Evolutionary conservation across 2,329 filamentous ascomycete species (phyloP).

Genomic region (Pseudogymnoascus sp.): DNA sequence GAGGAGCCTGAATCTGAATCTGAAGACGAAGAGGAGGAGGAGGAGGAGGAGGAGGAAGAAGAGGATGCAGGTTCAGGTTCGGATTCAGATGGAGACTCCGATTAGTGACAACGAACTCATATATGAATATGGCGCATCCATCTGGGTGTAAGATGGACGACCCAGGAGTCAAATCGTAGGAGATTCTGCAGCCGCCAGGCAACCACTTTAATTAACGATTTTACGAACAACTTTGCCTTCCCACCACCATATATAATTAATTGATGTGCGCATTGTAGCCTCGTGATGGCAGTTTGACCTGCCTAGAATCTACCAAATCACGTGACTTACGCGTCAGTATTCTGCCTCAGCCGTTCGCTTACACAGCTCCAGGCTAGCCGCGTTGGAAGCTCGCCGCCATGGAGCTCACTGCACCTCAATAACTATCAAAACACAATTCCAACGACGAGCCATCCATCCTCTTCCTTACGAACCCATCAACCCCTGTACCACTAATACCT

Average conservation of each 20-base stretch:
- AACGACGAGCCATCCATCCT: background rate
- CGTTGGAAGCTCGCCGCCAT: conserved; percentile 3
- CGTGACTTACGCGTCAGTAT: conserved; percentile 5
- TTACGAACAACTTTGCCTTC: background rate
- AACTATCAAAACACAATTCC: background rate
- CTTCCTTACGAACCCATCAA: conserved; percentile 2
- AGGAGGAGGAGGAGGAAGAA: background rate
- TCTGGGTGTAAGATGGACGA: background rate
- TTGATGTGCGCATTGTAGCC: background rate
- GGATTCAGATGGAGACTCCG: background rate
- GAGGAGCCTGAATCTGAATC: background rate
- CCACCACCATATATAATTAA: background rate
- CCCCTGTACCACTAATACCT: background rate
- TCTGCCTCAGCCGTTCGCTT: conserved; percentile 2
- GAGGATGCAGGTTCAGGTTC: background rate
- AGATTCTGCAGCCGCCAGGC: background rate
- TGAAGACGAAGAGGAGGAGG: background rate
- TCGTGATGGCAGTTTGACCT: background rate
- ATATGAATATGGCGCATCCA: background rate
- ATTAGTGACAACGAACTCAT: background rate
- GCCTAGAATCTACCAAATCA: background rate
- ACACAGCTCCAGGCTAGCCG: conserved; percentile 1
- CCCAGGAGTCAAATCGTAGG: background rate
- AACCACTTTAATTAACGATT: background rate
- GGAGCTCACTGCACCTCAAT: conserved; percentile 10